Evolutionary conservation across 257 asterid species (phyloP), one percentile per base, ranked within the genome.

Genomic region (Solanum virginianum): DNA sequence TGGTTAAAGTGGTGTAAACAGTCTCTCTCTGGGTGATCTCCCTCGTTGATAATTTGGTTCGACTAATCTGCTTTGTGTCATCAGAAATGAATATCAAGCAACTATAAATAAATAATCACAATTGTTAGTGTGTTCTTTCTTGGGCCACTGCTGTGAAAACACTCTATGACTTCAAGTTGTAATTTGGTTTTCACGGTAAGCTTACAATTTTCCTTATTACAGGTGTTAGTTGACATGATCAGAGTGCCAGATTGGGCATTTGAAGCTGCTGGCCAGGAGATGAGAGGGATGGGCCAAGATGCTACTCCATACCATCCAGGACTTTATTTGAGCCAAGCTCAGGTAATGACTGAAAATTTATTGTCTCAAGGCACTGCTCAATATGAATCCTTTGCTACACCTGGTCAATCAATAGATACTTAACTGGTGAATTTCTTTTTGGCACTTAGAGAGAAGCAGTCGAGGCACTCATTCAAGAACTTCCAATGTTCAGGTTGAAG

Each of bases 401-500:
- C 41, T 56, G 84, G n/a, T 56, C 56, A 9, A 56, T 36, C 20
- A 39, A 22, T 36, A 81, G 55, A 59, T 15, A 18, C 16, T 14
- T 39, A 81, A 62, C 51, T 22, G 59, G 16, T 81, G 43, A 62
- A 59, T 47, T 20, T 60, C 77, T 24, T 83, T 87, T 86, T 83
- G 74, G 65, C 66, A 41, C 84, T 86, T 92, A 96, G 98, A 92
- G 99, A 86, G 99, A 94, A 90, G 98, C 98, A 8, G 98, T 96
- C 72, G 99, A 94, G 88, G 99, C 98, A 69, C 95, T 96, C 10
- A 93, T 94, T 91, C 99, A 94, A 90, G 98, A 96, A 89, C 98
- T 96, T 79, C 98, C 99, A 4, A 94, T 92, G 90, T 93, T 96
- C 90, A 86, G 90, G 87, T 86, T 95, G 89, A 95, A 95, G 90